These are phyloP conservation scores for Curvularia eragrostidis DNA, from an alignment of 2,329 filamentous ascomycete genomes.

Conservation along the genomic window DNA sequence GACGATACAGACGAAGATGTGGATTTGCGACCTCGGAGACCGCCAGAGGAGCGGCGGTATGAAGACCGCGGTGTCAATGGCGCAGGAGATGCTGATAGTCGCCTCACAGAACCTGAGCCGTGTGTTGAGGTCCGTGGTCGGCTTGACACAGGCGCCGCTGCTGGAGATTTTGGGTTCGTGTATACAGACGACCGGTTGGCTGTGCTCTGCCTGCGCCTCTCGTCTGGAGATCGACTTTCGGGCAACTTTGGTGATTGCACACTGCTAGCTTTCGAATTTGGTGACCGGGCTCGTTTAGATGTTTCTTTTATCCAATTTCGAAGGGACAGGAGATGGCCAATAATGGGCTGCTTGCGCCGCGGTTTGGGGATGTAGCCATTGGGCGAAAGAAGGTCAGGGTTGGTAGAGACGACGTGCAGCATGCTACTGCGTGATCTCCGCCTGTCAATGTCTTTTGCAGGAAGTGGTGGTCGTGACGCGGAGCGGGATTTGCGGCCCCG, in stretches of 20 bases:
- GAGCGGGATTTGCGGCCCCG: constrained; percentile 77
- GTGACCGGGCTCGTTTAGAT: constrained; percentile 46
- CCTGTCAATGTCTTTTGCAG: constrained; percentile 77
- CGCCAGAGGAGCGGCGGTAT: constrained; percentile 80
- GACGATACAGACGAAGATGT: constrained; percentile 95
- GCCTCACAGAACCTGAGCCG: constrained; percentile 49
- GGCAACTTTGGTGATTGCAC: constrained; percentile 44
- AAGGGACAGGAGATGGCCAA: constrained; percentile 70
- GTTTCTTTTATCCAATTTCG: constrained; percentile 77
- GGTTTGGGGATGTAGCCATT: constrained; percentile 63
- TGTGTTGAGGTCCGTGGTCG: constrained; percentile 55
- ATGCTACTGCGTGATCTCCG: constrained; percentile 82
- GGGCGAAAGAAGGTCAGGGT: constrained; percentile 66
- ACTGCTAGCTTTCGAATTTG: constrained; percentile 45
- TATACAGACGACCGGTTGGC: constrained; percentile 46
- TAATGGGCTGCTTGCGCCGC: constrained; percentile 67
- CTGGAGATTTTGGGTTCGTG: constrained; percentile 48
- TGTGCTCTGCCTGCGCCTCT: constrained; percentile 46
- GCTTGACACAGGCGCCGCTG: constrained; percentile 45
- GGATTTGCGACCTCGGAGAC: constrained; percentile 89
- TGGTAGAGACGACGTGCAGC: constrained; percentile 79
- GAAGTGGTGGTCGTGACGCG: constrained; percentile 78
- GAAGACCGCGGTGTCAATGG: constrained; percentile 88
- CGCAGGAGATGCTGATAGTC: constrained; percentile 83
- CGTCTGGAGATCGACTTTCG: constrained; percentile 36